Evolutionary conservation across 768 basidiomycete species (phyloP).

Genomic region (Tulasnella sp.): DNA sequence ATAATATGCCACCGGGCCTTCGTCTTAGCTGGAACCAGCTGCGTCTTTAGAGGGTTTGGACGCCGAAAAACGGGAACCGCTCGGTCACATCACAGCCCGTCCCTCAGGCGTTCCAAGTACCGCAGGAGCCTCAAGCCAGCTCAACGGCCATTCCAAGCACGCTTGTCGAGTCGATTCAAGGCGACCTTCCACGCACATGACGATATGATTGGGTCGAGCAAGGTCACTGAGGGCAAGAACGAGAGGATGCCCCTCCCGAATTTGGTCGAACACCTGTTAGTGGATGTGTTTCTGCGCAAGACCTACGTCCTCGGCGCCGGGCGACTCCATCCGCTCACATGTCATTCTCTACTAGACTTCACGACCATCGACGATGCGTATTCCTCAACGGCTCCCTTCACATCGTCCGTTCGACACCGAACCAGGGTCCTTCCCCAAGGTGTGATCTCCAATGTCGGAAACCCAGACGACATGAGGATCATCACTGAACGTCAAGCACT

Average conservation of each 20-base stretch:
- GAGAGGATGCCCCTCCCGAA: background rate
- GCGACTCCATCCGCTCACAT: background rate
- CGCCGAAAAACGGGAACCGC: background rate
- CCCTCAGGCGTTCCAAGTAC: background rate
- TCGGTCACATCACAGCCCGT: background rate
- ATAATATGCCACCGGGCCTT: background rate
- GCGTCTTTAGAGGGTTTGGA: background rate
- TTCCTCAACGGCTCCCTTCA: slow-evolving; percentile 76
- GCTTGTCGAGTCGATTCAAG: background rate
- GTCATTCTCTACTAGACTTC: slow-evolving; percentile 43
- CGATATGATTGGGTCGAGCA: background rate
- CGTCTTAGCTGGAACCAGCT: background rate
- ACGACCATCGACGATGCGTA: slow-evolving; percentile 83
- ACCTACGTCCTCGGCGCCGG: background rate
- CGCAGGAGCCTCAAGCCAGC: background rate
- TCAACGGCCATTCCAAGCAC: background rate
- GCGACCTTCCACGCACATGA: background rate
- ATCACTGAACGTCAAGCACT: slow-evolving; percentile 65
- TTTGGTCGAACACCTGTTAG: slow-evolving; percentile 15
- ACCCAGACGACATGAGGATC: slow-evolving; percentile 71
- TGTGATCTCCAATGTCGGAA: slow-evolving; percentile 60
- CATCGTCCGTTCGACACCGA: slow-evolving; percentile 71
- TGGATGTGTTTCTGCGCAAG: background rate
- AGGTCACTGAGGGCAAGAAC: background rate
- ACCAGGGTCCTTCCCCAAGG: slow-evolving; percentile 60